These are phyloP conservation scores for Cercophora samala DNA, from an alignment of 495 filamentous ascomycete genomes.

Conservation along the genomic window DNA sequence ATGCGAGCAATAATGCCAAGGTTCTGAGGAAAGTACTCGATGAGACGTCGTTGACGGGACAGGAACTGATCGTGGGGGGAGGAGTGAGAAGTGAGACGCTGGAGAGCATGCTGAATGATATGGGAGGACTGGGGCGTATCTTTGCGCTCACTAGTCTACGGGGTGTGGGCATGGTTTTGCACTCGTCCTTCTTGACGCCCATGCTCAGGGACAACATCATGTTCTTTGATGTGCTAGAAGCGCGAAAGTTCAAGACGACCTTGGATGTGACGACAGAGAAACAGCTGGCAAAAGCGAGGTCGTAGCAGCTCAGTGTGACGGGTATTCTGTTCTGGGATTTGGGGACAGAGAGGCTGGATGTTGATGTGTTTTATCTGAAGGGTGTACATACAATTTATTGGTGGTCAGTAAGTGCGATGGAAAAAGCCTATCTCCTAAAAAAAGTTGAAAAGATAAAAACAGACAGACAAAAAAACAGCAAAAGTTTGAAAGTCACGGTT, in stretches of 20 bases:
- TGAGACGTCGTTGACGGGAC: conserved; percentile 11
- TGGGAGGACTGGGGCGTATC: background rate
- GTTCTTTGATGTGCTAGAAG: conserved; percentile 20
- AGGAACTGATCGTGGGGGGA: conserved; percentile 43
- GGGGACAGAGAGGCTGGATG: background rate
- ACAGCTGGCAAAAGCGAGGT: too few relatives aligned
- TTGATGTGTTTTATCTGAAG: too few relatives aligned
- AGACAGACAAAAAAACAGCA: background rate
- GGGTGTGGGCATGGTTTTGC: conserved; percentile 23
- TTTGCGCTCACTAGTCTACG: background rate
- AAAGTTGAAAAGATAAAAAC: background rate
- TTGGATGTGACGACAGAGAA: too few relatives aligned
- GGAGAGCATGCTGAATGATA: conserved; percentile 16
- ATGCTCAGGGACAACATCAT: conserved; percentile 10
- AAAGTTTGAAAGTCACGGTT: background rate
- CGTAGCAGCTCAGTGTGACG: background rate
- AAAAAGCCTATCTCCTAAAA: background rate
- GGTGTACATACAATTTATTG: background rate
- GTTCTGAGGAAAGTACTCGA: conserved; percentile 29
- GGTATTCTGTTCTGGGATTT: background rate
- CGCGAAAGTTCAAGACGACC: conserved; percentile 2
- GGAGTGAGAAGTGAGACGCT: conserved; percentile 38
- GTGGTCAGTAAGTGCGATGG: background rate
- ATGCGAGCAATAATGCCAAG: conserved; percentile 29
- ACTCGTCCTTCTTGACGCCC: conserved; percentile 34